These are phyloP conservation scores for Lodderomyces orthopsilosis DNA, from an alignment of 1,139 yeast species.

Conservation along the genomic window DNA sequence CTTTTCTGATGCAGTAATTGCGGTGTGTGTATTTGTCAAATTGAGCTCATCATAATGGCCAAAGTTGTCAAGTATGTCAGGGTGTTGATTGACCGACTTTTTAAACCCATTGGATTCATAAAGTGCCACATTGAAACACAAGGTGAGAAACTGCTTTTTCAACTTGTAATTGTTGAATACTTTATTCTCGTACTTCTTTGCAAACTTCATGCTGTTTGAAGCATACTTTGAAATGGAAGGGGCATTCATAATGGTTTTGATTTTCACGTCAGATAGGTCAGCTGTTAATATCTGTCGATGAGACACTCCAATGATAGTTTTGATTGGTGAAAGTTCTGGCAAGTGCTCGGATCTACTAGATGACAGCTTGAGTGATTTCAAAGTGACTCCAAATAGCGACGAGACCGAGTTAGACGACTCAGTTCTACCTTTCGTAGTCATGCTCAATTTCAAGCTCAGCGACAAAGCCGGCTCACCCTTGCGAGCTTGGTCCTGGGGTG, in stretches of 20 bases:
- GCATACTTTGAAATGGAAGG: conserved; percentile 33
- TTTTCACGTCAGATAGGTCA: conserved; percentile 37
- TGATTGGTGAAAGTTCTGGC: conserved; percentile 35
- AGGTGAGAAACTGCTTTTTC: conserved; percentile 26
- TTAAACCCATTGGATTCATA: conserved; percentile 39
- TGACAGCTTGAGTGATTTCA: conserved; percentile 29
- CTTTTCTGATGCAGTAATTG: conserved; percentile 35
- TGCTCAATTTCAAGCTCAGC: neutral
- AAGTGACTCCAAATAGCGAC: conserved; percentile 24
- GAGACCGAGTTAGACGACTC: neutral
- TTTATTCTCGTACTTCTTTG: conserved; percentile 24
- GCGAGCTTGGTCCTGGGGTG: neutral
- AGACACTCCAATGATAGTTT: conserved; percentile 42
- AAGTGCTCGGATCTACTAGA: conserved; percentile 31
- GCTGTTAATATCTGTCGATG: conserved; percentile 36
- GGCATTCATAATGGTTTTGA: conserved; percentile 36
- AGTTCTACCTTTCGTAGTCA: no score
- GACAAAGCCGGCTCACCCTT: neutral
- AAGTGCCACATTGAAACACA: conserved; percentile 40
- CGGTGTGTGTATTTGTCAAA: conserved; percentile 34
- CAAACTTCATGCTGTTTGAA: conserved; percentile 28
- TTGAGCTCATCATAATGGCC: conserved; percentile 35
- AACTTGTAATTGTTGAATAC: conserved; percentile 27
- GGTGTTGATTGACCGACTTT: conserved; percentile 24
- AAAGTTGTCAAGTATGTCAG: conserved; percentile 30